These are phyloP conservation scores for Stephanocyclus meneghinianus DNA, from an alignment of 352 stramenopile species.

Conservation along the genomic window DNA sequence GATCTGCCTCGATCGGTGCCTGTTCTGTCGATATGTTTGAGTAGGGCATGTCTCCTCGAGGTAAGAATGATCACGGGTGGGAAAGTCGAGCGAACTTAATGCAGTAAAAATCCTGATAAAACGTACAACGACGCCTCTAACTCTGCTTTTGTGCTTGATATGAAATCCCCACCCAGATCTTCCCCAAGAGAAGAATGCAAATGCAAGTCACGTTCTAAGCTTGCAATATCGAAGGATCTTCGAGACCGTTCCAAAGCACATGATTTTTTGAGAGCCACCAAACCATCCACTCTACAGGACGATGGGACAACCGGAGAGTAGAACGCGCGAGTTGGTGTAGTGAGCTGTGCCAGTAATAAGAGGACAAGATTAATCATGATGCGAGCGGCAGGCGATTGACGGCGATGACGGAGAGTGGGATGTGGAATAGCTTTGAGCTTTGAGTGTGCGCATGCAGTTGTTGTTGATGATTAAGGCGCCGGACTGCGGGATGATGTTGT, in stretches of 20 bases:
- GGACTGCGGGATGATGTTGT: too few relatives aligned
- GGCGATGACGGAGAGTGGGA: not conserved
- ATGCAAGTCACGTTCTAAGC: too few relatives aligned
- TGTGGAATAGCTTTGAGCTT: not conserved
- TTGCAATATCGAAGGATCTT: too few relatives aligned
- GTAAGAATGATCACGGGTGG: not conserved
- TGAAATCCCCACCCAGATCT: not conserved
- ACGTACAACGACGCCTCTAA: conserved; percentile 11
- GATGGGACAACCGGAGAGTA: not conserved
- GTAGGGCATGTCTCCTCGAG: not conserved
- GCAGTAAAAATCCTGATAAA: not conserved
- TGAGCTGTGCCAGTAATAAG: not conserved
- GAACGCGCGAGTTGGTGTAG: not conserved
- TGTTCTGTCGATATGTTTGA: conserved; percentile 5
- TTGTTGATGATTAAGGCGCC: too few relatives aligned
- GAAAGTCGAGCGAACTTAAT: not conserved
- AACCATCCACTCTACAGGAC: not conserved
- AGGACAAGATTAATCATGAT: not conserved
- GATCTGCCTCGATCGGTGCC: conserved; percentile 25
- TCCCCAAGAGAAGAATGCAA: not conserved
- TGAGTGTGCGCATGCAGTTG: not conserved
- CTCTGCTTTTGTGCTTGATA: conserved; percentile 4
- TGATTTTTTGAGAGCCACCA: not conserved
- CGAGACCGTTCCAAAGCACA: too few relatives aligned
- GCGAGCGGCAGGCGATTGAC: not conserved